Evolutionary conservation across 768 basidiomycete genomes (phyloP).

Genomic region (Leucocoprinus birnbaumii): DNA sequence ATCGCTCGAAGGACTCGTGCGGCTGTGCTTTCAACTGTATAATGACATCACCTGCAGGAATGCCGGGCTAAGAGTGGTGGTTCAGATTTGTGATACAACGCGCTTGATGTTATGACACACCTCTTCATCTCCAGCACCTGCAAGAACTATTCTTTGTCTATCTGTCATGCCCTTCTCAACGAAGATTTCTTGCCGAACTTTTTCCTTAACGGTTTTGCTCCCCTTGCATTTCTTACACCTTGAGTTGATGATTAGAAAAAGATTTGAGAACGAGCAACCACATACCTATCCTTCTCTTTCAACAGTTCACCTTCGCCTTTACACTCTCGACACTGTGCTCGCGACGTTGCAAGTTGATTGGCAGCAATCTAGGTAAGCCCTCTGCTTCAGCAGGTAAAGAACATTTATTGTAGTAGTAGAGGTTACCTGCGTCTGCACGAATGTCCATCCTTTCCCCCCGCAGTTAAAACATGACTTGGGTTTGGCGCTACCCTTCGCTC

Average conservation of each 20-base stretch:
- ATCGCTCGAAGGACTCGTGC: slow-evolving; percentile 82
- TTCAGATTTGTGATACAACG: not conserved
- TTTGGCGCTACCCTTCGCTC: slow-evolving; percentile 81
- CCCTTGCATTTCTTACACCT: slow-evolving; percentile 98
- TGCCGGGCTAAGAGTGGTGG: slow-evolving; percentile 58
- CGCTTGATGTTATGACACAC: slow-evolving; percentile 33
- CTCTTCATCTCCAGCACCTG: slow-evolving; percentile 91
- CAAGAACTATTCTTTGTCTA: slow-evolving; percentile 79
- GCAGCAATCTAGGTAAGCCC: not conserved
- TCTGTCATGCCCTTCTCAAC: slow-evolving; percentile 87
- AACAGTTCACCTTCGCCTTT: slow-evolving; percentile 66
- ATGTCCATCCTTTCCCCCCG: slow-evolving; percentile 80
- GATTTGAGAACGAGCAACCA: slow-evolving; percentile 10
- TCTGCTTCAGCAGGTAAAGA: not conserved
- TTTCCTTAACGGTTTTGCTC: slow-evolving; percentile 77
- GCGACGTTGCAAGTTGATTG: slow-evolving; percentile 36
- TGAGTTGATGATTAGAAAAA: slow-evolving; percentile 10
- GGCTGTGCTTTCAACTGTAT: slow-evolving; percentile 68
- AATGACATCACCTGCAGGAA: slow-evolving; percentile 88
- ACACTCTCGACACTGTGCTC: slow-evolving; percentile 66
- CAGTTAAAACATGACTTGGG: slow-evolving; percentile 80
- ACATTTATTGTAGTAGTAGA: not conserved
- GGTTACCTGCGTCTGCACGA: slow-evolving; percentile 51
- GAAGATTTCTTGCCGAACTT: slow-evolving; percentile 83
- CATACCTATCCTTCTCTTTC: slow-evolving; percentile 81